Evolutionary conservation across 495 filamentous ascomycete genomes (phyloP).

Genomic region (Trypethelium eluteriae): DNA sequence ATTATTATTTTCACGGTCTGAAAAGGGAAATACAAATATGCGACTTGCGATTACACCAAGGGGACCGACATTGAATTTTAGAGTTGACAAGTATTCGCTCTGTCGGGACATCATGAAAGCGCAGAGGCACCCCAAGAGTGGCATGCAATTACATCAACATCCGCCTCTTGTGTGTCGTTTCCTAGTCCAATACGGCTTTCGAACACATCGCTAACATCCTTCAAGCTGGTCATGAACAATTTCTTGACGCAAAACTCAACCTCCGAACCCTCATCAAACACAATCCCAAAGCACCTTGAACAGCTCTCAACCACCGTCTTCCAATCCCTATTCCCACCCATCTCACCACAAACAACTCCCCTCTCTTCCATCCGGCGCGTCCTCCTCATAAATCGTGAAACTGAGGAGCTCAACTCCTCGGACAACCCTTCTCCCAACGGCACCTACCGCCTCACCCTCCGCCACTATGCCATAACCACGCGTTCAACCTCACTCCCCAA

Average conservation of each 20-base stretch:
- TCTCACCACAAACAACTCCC: constrained; percentile 84
- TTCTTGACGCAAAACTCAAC: constrained; percentile 58
- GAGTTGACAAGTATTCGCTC: constrained; percentile 93
- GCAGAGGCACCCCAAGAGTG: constrained; percentile 70
- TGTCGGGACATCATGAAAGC: constrained; percentile 80
- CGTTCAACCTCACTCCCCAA: constrained; percentile 68
- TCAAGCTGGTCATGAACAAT: constrained; percentile 95
- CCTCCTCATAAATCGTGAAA: constrained; percentile 78
- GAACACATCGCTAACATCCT: constrained; percentile 14
- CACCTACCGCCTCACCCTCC: constrained; percentile 77
- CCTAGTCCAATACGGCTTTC: not conserved
- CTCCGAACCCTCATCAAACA: constrained; percentile 40
- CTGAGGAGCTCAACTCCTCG: constrained; percentile 23
- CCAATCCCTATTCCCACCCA: constrained; percentile 92
- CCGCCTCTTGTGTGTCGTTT: constrained; percentile 58
- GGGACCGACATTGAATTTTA: constrained; percentile 87
- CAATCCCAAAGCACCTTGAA: constrained; percentile 78
- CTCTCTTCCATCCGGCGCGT: constrained; percentile 82
- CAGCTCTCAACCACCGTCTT: constrained; percentile 89
- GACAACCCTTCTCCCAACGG: constrained; percentile 48
- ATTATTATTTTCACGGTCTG: constrained; percentile 84
- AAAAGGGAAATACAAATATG: constrained; percentile 79
- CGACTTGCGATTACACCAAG: constrained; percentile 81
- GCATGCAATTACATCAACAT: constrained; percentile 46
- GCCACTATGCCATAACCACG: constrained; percentile 92